These are phyloP conservation scores for Bromus sterilis DNA, from an alignment of 176 grass and related monocot species.

Conservation along the genomic window DNA sequence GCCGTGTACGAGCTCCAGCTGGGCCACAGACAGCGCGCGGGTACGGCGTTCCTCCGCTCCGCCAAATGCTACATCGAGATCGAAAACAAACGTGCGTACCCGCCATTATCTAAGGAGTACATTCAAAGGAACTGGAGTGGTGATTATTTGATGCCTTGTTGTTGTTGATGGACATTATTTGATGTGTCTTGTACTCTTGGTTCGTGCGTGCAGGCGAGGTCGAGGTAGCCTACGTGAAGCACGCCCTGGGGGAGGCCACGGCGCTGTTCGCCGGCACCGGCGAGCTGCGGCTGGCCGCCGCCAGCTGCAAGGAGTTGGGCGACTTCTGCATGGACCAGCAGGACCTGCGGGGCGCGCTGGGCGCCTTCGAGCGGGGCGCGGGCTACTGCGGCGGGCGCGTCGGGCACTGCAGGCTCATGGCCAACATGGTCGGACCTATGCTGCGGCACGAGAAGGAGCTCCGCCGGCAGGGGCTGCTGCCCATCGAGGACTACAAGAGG, in stretches of 20 bases:
- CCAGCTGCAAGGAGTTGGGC: not conserved
- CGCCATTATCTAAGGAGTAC: no score
- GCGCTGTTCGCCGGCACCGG: not conserved
- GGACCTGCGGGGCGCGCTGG: not conserved
- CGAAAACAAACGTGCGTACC: not conserved
- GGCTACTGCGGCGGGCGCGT: not conserved
- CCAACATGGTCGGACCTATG: not conserved
- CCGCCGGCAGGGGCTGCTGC: not conserved
- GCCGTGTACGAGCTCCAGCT: not conserved
- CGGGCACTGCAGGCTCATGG: not conserved
- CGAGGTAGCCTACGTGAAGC: not conserved
- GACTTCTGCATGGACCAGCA: not conserved
- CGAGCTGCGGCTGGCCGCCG: not conserved
- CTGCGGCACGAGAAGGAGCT: not conserved
- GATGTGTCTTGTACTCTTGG: no score
- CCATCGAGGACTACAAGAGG: not conserved
- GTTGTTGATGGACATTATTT: no score
- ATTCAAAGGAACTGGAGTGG: no score
- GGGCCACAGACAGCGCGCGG: not conserved
- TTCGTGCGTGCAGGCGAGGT: no score
- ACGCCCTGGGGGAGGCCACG: not conserved
- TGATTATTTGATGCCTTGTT: no score
- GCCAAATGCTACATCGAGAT: not conserved
- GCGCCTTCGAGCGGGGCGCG: not conserved
- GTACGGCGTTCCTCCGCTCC: not conserved